Conservation (phyloP, 192 early-diverging fungal genomes). For the Coemansia sp. region DNA sequence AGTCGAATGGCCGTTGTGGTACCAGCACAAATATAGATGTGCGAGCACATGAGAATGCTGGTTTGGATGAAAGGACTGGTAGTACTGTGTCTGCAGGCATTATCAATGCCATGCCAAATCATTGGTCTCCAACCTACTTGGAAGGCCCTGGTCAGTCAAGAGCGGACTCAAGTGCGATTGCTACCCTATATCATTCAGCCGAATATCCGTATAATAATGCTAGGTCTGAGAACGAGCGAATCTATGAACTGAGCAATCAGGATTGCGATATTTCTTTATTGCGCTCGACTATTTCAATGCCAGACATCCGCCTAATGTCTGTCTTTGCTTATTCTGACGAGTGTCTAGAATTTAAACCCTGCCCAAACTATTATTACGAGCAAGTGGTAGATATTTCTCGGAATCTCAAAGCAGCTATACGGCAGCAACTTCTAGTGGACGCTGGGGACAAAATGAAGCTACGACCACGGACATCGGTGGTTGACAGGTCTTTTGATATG, state of each 20-base stretch:
- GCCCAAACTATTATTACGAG: slow-evolving; percentile 36
- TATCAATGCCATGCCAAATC: neutral
- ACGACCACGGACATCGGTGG: too few relatives aligned
- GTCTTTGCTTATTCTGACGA: slow-evolving; percentile 11
- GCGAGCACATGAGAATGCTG: too few relatives aligned
- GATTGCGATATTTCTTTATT: neutral
- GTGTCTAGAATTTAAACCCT: slow-evolving; percentile 15
- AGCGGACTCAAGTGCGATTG: neutral
- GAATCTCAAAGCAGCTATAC: slow-evolving; percentile 21
- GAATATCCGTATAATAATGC: neutral
- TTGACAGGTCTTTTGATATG: too few relatives aligned
- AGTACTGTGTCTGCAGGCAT: slow-evolving; percentile 10
- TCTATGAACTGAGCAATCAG: neutral
- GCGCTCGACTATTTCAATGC: slow-evolving; percentile 22
- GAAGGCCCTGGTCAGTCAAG: neutral
- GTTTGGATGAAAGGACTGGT: slow-evolving; percentile 4
- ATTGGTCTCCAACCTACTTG: neutral
- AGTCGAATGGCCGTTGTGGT: neutral
- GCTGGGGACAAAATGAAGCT: too few relatives aligned
- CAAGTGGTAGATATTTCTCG: slow-evolving; percentile 32
- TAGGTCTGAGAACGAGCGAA: neutral
- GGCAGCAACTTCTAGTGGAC: slow-evolving; percentile 8
- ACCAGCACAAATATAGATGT: neutral
- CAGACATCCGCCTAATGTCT: slow-evolving; percentile 31
- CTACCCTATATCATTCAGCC: neutral